phyloP scores from a whole-genome alignment of 257 asterid species.

The Solanum clarkiae region DNA sequence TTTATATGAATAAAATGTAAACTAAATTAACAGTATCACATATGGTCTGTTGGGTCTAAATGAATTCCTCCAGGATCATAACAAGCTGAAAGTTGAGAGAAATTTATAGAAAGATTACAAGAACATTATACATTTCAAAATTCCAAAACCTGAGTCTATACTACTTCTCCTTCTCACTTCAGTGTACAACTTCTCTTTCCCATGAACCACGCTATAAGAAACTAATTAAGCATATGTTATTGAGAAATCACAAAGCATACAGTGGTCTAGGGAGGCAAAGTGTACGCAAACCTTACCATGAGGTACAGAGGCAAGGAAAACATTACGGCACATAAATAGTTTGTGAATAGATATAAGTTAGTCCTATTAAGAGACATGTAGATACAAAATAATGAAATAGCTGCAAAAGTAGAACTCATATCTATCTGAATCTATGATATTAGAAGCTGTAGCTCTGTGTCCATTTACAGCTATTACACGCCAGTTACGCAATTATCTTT shows the following conservation, averaged over 20 bases:
- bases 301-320: no score
- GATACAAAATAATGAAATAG: neutral
- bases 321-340: neutral
- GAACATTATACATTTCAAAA: neutral
- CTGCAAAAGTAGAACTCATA: neutral
- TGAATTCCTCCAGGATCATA: neutral
- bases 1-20: neutral
- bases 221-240: neutral
- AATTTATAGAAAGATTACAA: neutral
- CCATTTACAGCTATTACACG: neutral
- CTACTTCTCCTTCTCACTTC: neutral
- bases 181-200: neutral
- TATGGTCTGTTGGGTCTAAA: neutral
- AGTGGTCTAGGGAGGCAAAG: no score
- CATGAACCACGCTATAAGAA: neutral
- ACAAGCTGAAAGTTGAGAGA: neutral
- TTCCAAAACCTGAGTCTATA: neutral
- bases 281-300: no score
- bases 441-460: neutral
- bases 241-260: neutral
- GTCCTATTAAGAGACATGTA: neutral
- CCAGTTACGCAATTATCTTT: neutral
- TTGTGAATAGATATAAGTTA: neutral
- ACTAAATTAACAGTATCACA: neutral
- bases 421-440: neutral